Base-by-base conservation (phyloP, 768 basidiomycete genomes). In the Amanita subjunquillea region DNA sequence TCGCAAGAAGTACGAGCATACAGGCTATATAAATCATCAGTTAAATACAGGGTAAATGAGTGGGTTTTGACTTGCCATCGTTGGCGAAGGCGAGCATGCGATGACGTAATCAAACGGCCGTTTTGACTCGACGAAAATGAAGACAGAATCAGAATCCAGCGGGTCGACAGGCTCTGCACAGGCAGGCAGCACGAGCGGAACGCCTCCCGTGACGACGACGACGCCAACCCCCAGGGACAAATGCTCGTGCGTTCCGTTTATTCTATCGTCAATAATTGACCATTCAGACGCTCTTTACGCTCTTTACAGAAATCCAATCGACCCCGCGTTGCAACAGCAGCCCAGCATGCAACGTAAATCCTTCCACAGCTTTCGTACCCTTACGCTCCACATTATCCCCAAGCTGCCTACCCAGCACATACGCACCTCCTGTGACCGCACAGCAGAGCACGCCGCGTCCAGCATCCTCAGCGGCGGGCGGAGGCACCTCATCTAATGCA, bases 271-370 rank as follows among this genome's bases (percentile, higher is more conserved):
- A 20, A 6, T 30, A 2, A 20, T 36, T 29, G 20, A 10, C 27
- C 36, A 9, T 15, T 22, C 44, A 32, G 17, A 17, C 23, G 5
- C 51, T 34, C 57, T n/a, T n/a, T n/a, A n/a, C n/a, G n/a, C n/a
- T n/a, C n/a, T 39, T 51, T 58, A 3, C 34, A 80, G 82, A 79
- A 56, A 83, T 83, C 77, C 80, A 9, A 82, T 83, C 49, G 82
- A 85, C 61, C 81, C 82, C 29, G 79, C 78, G n/a, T 69, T 85
- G 41, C 83, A 84, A 63, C 77, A 79, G 54, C 80, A 82, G 60
- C 77, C 12, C 69, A 69, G 40, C 72, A 71, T 58, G 64, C 70
- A 54, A 68, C 75, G 72, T 74, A 68, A 72, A 48, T 63, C 57
- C 53, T 47, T 51, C 43, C 48, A 50, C 37, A 22, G 3, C 49